Evolutionary conservation across 2,329 filamentous ascomycete genomes (phyloP), one percentile per base, ranked within the genome.

Genomic region (Bipolaris gigantea): DNA sequence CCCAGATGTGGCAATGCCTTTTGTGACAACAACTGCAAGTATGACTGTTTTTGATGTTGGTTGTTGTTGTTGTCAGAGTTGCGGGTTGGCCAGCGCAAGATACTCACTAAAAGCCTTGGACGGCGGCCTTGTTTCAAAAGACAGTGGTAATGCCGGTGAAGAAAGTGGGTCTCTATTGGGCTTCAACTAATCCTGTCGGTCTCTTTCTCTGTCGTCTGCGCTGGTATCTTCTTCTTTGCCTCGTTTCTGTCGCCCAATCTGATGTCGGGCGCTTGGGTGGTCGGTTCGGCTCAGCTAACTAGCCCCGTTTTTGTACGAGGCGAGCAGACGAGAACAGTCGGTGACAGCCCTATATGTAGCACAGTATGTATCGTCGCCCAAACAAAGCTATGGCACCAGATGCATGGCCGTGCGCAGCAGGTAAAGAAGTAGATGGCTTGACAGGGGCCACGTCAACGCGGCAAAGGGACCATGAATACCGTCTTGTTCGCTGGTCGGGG

Each of bases 401-500:
- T 16, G 19, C 19, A 5, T 23, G 43, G 16, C 43, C 33, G 43
- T 35, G 43, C 42, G 32, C 33, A 35, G 23, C 10, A 8, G 32
- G 32, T 35, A 19, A 19, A 30, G 21, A 45, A 33, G 23, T 21
- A 32, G 33, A 34, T 33, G 44, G 16, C 27, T 30, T 30, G 27
- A 25, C 36, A 30, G 23, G 39, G 23, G 34, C 43, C 43, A 25
- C 35, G 33, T 30, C 25, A 18, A 32, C 4, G 25, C 40, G 40
- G 40, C 11, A 42, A n/a, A 32, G 33, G 43, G 32, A 34, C 30
- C 18, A 33, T 38, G n/a, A 40, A 41, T 40, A 48, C 19, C 11
- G 27, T 48, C 25, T 30, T 34, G 30, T 41, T 48, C 46, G 46
- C 59, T 62, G 61, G 61, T 58, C 64, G 59, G 59, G 57, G 54